phyloP scores from a whole-genome alignment of 2,329 filamentous ascomycete genomes.

The Daldinia sp. region DNA sequence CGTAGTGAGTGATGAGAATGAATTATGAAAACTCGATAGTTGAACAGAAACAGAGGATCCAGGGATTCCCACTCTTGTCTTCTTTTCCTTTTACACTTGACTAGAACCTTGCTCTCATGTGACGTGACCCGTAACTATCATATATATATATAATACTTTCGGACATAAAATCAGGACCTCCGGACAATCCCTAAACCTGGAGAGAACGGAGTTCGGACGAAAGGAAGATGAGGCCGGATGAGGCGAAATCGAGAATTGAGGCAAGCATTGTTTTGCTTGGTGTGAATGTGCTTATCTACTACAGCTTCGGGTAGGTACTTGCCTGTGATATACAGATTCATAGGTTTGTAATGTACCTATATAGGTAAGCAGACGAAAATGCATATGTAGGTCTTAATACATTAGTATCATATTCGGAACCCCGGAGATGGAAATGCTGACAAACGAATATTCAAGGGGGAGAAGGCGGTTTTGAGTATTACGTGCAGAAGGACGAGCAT shows the following conservation, averaged over 20 bases:
- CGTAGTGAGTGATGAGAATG: neutral
- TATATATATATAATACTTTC: neutral
- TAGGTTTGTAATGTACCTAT: neutral
- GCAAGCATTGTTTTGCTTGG: neutral
- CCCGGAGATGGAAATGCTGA: neutral
- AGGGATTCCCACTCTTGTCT: neutral
- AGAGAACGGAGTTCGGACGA: conserved; percentile 32
- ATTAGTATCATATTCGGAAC: neutral
- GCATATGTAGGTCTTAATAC: neutral
- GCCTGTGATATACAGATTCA: neutral
- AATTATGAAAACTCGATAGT: neutral
- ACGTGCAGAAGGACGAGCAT: neutral
- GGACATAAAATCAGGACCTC: conserved; percentile 4
- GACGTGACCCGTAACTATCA: neutral
- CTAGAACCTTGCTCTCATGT: neutral
- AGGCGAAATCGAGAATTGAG: neutral
- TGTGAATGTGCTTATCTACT: neutral
- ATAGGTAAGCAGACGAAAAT: neutral
- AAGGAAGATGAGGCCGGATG: conserved; percentile 13
- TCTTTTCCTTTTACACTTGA: neutral
- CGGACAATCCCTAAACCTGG: conserved; percentile 23
- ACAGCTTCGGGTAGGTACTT: neutral
- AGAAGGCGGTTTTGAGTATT: neutral
- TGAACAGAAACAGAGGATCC: neutral
- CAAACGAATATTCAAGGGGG: neutral